These are phyloP conservation scores for Rhododendron vialii DNA, from an alignment of 148 eudicot species.

Conservation along the genomic window DNA sequence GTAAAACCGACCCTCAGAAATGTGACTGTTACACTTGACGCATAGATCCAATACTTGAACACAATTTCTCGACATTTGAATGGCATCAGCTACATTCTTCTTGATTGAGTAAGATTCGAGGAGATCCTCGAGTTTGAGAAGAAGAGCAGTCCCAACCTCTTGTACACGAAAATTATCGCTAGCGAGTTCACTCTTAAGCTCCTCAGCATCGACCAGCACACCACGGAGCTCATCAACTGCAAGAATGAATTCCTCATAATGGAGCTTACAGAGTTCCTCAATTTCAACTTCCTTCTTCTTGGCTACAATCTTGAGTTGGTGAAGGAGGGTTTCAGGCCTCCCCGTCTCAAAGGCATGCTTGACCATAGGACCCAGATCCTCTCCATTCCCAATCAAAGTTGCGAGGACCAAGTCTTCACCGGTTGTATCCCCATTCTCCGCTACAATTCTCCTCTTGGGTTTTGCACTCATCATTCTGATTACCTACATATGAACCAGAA, in stretches of 20 bases:
- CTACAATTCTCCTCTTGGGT: slow-evolving; percentile 54
- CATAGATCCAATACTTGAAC: slow-evolving; percentile 66
- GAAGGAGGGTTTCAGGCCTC: slow-evolving; percentile 72
- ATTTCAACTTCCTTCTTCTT: slow-evolving; percentile 92
- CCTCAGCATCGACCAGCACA: slow-evolving; percentile 90
- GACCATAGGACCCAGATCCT: slow-evolving; percentile 87
- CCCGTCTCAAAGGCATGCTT: slow-evolving; percentile 74
- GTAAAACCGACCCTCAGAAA: slow-evolving; percentile 74
- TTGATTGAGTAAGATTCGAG: slow-evolving; percentile 68
- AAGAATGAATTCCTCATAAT: slow-evolving; percentile 76
- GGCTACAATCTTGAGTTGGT: slow-evolving; percentile 62
- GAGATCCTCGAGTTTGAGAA: slow-evolving; percentile 69
- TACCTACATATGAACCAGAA: slow-evolving; percentile 13
- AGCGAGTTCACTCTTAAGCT: slow-evolving; percentile 70
- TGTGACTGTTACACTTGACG: slow-evolving; percentile 73
- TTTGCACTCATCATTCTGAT: slow-evolving; percentile 51
- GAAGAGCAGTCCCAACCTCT: slow-evolving; percentile 72
- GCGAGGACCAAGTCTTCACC: slow-evolving; percentile 81
- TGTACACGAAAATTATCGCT: slow-evolving; percentile 66
- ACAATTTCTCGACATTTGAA: slow-evolving; percentile 74
- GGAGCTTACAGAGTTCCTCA: slow-evolving; percentile 88
- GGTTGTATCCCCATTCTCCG: slow-evolving; percentile 69
- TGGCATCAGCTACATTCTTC: slow-evolving; percentile 74
- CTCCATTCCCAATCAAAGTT: slow-evolving; percentile 79
- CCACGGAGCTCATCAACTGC: slow-evolving; percentile 97